phyloP scores from a whole-genome alignment of 2,329 filamentous ascomycete species.

The Corniculantispora saksenae region DNA sequence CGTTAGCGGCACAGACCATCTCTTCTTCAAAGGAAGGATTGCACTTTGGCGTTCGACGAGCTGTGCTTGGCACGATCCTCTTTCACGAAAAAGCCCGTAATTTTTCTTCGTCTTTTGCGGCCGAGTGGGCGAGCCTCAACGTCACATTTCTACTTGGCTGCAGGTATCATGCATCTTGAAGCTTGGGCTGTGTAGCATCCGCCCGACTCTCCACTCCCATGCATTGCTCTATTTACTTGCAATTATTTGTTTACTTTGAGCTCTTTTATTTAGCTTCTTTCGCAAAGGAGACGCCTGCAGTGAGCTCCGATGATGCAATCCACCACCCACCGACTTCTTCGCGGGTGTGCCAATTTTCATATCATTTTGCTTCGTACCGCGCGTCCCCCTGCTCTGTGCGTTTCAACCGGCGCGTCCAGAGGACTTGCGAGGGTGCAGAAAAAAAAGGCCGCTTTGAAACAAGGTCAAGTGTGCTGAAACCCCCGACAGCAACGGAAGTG shows the following conservation, averaged over 20 bases:
- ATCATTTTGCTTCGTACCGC: background rate
- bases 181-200: no score
- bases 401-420: background rate
- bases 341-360: background rate
- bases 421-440: no score
- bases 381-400: background rate
- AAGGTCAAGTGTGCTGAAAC: background rate
- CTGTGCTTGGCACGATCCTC: background rate
- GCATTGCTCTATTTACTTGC: no score
- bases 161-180: no score
- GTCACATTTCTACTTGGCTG: background rate
- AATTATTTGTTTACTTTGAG: no score
- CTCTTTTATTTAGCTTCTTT: no score
- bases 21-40: background rate
- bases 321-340: background rate
- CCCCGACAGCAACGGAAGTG: background rate
- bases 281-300: no score
- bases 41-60: background rate
- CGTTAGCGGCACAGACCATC: constrained; percentile 5
- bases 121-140: no score
- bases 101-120: no score
- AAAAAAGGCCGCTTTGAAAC: background rate
- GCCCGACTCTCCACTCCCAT: no score
- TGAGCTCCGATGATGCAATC: no score
- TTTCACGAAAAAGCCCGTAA: background rate